Evolutionary conservation across 805 yeast species (phyloP).

Genomic region (Ogataea naganishii): DNA sequence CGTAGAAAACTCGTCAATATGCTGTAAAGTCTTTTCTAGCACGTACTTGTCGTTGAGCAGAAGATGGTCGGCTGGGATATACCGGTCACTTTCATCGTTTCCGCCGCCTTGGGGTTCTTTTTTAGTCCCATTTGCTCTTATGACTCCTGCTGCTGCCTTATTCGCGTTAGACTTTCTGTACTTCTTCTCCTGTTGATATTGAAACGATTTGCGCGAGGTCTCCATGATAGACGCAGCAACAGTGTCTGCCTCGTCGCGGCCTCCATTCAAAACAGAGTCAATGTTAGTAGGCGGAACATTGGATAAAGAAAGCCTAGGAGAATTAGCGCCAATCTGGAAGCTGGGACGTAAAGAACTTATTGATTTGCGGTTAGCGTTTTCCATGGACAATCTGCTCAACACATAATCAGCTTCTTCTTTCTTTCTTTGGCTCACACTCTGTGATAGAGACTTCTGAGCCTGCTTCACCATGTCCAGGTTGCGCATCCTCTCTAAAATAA

Average conservation of each 20-base stretch:
- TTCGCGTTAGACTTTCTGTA: slow-evolving; percentile 31
- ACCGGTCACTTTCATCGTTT: slow-evolving; percentile 14
- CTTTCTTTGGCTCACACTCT: slow-evolving; percentile 53
- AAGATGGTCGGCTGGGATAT: slow-evolving; percentile 45
- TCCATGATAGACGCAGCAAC: slow-evolving; percentile 46
- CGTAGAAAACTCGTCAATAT: slow-evolving; percentile 88
- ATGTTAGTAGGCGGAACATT: too few species aligned
- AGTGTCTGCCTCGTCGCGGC: slow-evolving; percentile 33
- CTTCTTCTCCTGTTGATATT: slow-evolving; percentile 46
- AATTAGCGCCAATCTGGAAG: slow-evolving; percentile 19
- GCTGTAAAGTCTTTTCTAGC: slow-evolving; percentile 77
- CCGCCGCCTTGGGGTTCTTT: slow-evolving; percentile 2
- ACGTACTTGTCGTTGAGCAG: slow-evolving; percentile 67
- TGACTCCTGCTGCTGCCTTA: background rate
- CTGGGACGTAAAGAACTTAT: slow-evolving; percentile 11
- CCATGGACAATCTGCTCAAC: slow-evolving; percentile 43
- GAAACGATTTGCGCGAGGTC: slow-evolving; percentile 49
- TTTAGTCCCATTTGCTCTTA: background rate
- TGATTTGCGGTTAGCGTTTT: too few species aligned
- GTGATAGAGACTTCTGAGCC: slow-evolving; percentile 59
- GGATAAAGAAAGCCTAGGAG: slow-evolving; percentile 6
- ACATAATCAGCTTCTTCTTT: slow-evolving; percentile 71
- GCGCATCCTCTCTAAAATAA: slow-evolving; percentile 67
- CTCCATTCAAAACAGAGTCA: slow-evolving; percentile 16
- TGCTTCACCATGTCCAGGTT: slow-evolving; percentile 47